These are phyloP conservation scores for Turnera subulata DNA, from an alignment of 345 rosid genomes.

Conservation along the genomic window DNA sequence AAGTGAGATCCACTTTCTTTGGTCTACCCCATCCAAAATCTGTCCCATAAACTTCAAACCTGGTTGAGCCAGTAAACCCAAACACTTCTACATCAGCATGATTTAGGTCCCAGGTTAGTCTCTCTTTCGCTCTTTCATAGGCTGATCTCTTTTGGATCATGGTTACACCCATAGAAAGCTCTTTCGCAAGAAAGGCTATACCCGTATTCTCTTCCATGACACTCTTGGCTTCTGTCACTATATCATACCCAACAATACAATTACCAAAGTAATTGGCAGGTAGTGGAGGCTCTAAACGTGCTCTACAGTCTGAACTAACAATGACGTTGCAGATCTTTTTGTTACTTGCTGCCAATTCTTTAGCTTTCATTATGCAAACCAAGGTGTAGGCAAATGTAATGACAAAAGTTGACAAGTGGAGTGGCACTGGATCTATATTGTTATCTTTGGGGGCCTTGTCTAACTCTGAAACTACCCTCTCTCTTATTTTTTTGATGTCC, in stretches of 20 bases:
- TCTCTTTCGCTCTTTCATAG: no score
- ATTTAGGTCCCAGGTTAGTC: no score
- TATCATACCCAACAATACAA: neutral
- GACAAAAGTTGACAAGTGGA: constrained; percentile 32
- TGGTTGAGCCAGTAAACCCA: no score
- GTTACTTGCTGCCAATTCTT: constrained; percentile 6
- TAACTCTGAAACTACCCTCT: neutral
- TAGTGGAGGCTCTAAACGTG: constrained; percentile 21
- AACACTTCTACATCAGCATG: no score
- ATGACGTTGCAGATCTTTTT: constrained; percentile 7
- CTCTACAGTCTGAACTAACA: constrained; percentile 27
- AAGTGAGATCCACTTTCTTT: constrained; percentile 24
- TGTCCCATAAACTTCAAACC: neutral
- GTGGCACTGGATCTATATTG: neutral
- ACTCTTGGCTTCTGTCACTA: no score
- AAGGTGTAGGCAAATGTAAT: constrained; percentile 12
- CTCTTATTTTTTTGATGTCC: constrained; percentile 22
- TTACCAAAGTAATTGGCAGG: constrained; percentile 33
- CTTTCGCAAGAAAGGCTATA: neutral
- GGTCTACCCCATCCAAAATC: constrained; percentile 27
- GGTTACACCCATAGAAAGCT: neutral
- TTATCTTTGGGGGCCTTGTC: neutral
- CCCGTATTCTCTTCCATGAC: constrained; percentile 3
- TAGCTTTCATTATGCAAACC: constrained; percentile 19
- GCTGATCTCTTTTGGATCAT: neutral